Percentiles rank a stretch among this genome's conserved stretches.
Conservation (phyloP, 2,329 filamentous ascomycete species). For the Alternaria sp. region DNA sequence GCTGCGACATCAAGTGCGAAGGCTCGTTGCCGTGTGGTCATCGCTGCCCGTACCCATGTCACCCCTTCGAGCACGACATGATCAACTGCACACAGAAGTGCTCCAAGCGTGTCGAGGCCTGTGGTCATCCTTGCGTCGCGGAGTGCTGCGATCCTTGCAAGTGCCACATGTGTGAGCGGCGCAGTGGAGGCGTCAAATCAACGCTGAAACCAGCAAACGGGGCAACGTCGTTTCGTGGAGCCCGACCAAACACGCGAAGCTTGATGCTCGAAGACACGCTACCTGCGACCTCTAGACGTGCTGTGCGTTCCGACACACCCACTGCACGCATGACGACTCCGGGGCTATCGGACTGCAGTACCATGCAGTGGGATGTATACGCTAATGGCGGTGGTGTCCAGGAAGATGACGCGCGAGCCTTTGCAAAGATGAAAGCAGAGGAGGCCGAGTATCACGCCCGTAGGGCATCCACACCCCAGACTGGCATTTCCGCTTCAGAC, state of each 20-base stretch:
- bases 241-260: not conserved
- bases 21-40: constrained; percentile 43
- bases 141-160: constrained; percentile 40
- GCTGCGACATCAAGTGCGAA: constrained; percentile 35
- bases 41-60: constrained; percentile 39
- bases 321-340: not conserved
- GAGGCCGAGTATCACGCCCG: constrained; percentile 15
- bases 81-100: constrained; percentile 46
- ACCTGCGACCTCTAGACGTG: not conserved
- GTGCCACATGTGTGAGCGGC: constrained; percentile 36
- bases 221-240: not conserved
- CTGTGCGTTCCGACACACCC: not conserved
- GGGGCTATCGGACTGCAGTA: constrained; percentile 1
- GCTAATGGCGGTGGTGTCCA: constrained; percentile 13
- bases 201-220: constrained; percentile 31
- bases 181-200: constrained; percentile 28
- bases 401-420: constrained; percentile 26
- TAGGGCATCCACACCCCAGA: constrained; percentile 1
- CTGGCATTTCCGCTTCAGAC: not conserved
- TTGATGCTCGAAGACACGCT: constrained; percentile 5
- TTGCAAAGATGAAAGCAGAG: constrained; percentile 18
- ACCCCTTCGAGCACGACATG: constrained; percentile 29
- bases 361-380: constrained; percentile 15
- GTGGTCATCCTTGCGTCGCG: constrained; percentile 38
- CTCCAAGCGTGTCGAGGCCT: constrained; percentile 24